phyloP scores from a whole-genome alignment of 345 rosid genomes.

The Citrus mangshanensis region DNA sequence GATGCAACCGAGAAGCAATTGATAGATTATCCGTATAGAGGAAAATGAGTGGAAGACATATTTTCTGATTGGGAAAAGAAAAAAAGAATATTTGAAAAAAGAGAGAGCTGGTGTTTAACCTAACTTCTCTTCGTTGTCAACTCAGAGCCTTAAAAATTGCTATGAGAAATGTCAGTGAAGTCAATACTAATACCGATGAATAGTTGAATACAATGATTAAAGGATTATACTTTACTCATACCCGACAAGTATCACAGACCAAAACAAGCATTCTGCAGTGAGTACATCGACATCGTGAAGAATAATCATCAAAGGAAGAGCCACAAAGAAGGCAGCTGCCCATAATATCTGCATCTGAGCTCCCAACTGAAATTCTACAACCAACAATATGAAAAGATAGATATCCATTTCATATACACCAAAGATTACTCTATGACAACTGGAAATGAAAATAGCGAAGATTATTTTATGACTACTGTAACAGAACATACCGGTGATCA shows the following conservation, averaged over 20 bases:
- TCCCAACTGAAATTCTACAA: constrained; percentile 86
- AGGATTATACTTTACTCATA: constrained; percentile 17
- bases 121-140: background rate
- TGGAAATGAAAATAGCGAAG: too few relatives aligned
- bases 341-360: constrained; percentile 49
- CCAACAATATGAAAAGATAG: constrained; percentile 15
- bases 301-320: constrained; percentile 72
- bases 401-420: background rate
- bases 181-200: background rate
- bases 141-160: background rate
- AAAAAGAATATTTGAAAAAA: background rate
- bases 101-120: background rate
- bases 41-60: background rate
- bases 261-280: constrained; percentile 89
- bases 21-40: background rate
- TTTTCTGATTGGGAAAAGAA: background rate
- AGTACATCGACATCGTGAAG: constrained; percentile 76
- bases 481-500: constrained; percentile 74
- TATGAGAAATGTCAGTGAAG: background rate
- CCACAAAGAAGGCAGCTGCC: constrained; percentile 79
- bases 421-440: background rate
- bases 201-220: background rate
- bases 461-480: background rate
- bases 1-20: background rate
- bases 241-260: constrained; percentile 78